phyloP scores from a whole-genome alignment of 148 eudicot genomes.

The Rhododendron vialii region DNA sequence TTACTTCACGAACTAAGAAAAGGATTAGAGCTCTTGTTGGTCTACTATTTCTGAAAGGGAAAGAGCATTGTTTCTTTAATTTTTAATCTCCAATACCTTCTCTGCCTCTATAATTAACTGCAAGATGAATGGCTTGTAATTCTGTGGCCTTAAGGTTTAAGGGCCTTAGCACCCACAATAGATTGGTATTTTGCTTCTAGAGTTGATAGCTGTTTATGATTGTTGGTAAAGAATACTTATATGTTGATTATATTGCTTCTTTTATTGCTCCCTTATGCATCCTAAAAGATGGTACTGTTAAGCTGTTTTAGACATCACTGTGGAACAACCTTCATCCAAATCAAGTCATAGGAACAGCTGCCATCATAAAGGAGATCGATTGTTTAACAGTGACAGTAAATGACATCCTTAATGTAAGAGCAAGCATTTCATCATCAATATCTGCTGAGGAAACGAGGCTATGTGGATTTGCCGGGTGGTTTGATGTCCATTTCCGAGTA shows the following conservation, averaged over 20 bases:
- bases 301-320: conserved; percentile 59
- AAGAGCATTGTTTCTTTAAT: neutral
- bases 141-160: neutral
- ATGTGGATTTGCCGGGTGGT: conserved; percentile 95
- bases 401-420: conserved; percentile 55
- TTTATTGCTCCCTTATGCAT: neutral
- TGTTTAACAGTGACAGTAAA: conserved; percentile 68
- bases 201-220: neutral
- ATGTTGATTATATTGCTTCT: neutral
- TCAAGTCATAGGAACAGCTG: conserved; percentile 76
- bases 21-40: neutral
- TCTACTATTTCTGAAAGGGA: neutral
- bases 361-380: conserved; percentile 72
- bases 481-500: conserved; percentile 98
- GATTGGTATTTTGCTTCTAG: neutral
- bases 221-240: neutral
- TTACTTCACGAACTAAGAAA: neutral
- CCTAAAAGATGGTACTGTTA: conserved; percentile 3
- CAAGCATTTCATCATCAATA: conserved; percentile 54
- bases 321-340: conserved; percentile 96
- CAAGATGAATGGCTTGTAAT: neutral
- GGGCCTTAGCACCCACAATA: neutral
- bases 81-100: neutral
- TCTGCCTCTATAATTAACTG: neutral
- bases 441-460: conserved; percentile 47